Base-by-base conservation (phyloP, 768 basidiomycete species). In the Russula sp. region DNA sequence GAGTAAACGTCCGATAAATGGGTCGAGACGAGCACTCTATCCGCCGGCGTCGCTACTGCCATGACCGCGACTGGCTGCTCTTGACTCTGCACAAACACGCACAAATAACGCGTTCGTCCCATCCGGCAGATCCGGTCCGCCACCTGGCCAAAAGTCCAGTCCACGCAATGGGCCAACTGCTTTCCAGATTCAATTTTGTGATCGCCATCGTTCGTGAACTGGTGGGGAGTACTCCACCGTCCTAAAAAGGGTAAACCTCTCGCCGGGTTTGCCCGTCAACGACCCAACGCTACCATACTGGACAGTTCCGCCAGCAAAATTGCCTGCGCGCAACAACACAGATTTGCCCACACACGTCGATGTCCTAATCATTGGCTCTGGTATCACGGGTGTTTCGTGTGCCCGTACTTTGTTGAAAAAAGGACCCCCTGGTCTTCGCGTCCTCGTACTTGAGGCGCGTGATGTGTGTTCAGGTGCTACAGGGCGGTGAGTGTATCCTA, bases 371-470 rank as follows among this genome's bases (percentile, higher is more conserved):
- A 81, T 92, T 59, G 90, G 90, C 3, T 87, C 86, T n/a, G 90
- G 90, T 0, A 88, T 92, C 63, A 86, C 89, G 0, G 88, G 89
- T 4, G 79, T 86, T 0, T 79, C 84, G 1, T 72, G 89, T 51
- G 84, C 82, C 5, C 80, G 83, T 65, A 79, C 80, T 10, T 64
- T 87, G 26, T 75, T 90, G 18, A 75, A 79, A 46, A 72, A 72
- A 20, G 64, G 10, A 1, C 70, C 28, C 72, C 71, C 30, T 61
- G 67, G 8, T 60, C 71, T 32, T 63, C 83, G 16, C 74, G 73
- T 94, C 2, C 82, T 91, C 24, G 85, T 93, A 78, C 79, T 96
- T 24, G 93, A 96, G 69, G 93, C 92, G 4, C 76, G 93, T 59
- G 88, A 89, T 13, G 79, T 79, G 0, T 90, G 89, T 69, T 88